phyloP scores from a whole-genome alignment of 2,329 filamentous ascomycete species.

The Sordariomycetes sp. region DNA sequence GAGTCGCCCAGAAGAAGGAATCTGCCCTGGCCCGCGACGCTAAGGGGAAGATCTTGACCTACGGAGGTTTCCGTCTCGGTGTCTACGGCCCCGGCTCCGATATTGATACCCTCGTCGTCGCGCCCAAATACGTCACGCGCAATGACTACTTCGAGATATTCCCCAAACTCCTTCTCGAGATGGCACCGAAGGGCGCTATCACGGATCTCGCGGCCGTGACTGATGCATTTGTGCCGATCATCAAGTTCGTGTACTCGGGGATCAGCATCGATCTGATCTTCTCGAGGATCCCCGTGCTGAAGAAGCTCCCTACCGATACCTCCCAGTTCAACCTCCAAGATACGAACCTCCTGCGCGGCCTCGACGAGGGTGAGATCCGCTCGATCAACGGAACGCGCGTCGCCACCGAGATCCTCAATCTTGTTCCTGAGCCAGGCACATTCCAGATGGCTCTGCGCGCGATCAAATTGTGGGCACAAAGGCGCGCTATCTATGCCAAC shows the following conservation, averaged over 20 bases:
- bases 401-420: conserved; percentile 77
- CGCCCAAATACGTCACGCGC: conserved; percentile 75
- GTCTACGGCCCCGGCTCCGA: conserved; percentile 93
- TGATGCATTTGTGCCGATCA: conserved; percentile 90
- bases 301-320: conserved; percentile 49
- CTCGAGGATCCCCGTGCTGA: conserved; percentile 56
- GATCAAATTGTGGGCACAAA: conserved; percentile 93
- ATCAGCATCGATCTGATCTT: conserved; percentile 96
- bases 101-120: conserved; percentile 92
- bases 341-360: conserved; percentile 68
- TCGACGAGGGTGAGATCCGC: conserved; percentile 77
- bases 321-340: conserved; percentile 66
- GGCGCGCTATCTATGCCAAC: conserved; percentile 86
- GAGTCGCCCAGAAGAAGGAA: conserved; percentile 62
- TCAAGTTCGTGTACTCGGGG: conserved; percentile 83
- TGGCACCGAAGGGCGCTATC: conserved; percentile 68
- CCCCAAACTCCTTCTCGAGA: conserved; percentile 62
- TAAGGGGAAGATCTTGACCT: conserved; percentile 88
- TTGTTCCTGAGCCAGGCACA: conserved; percentile 80
- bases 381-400: conserved; percentile 91
- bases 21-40: conserved; percentile 65
- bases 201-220: conserved; percentile 74
- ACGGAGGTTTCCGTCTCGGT: conserved; percentile 87
- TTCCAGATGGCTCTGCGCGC: conserved; percentile 83
- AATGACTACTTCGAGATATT: conserved; percentile 90